Evolutionary conservation across 2,329 filamentous ascomycete genomes (phyloP), one percentile per base, ranked within the genome.

Genomic region (Fusarium newnesense): DNA sequence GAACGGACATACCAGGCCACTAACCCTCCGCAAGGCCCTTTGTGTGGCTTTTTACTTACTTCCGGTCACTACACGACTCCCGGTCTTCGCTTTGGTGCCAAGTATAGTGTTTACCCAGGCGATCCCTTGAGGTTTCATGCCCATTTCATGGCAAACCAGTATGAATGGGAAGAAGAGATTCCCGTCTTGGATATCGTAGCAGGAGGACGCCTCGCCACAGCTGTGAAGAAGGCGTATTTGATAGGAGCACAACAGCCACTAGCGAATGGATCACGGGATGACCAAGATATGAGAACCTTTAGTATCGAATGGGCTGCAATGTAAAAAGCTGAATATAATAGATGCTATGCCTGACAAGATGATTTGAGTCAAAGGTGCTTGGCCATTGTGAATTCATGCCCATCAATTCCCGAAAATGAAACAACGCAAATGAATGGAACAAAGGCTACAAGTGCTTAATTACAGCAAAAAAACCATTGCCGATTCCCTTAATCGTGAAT

Each of bases 121-220:
- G 96, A 99, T 80, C 95, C 96, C 2, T 86, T 99, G 58, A 92
- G 96, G 16, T 99, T 97, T 81, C 96, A 99, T 82, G 96, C 94
- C 50, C 96, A 99, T 81, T 98, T 97, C 81, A 88, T 97, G 76
- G 94, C 92, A 12, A 93, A 92, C n/a, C 91, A 93, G 37, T 90
- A 93, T 76, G 90, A 87, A n/a, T 98, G 95, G 94, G 91, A 98
- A 69, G 90, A 97, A 77, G 90, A 95, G 75, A 92, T 99, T 64
- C 89, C 93, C 42, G 85, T 98, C 78, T 87, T 98, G 75, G 93
- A 97, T 74, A 85, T 99, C 19, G 92, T 98, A 21, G 93, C 91
- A 26, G 95, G 94, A 12, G 96, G 96, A 9, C 88, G 96, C 75
- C 82, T 99, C 71, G 96, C 95, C 1, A 98, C 96, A 5, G 94